A percentile compares a stretch with the other conserved stretches of the same genome.
Conservation (phyloP, 176 grass and related monocot genomes). For the Cenchrus purpureus region DNA sequence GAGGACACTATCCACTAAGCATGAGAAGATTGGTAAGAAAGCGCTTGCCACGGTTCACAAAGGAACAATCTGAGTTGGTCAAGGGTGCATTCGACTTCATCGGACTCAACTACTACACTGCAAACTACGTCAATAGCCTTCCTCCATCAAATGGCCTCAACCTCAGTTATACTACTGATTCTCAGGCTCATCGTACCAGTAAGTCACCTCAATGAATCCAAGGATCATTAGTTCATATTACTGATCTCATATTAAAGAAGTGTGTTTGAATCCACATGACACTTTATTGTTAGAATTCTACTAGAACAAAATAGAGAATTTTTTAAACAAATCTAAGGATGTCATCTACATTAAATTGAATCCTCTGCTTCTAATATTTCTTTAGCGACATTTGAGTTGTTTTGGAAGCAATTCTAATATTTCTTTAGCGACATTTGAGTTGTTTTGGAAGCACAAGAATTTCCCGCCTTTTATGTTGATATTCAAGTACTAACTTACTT, state of each 20-base stretch:
- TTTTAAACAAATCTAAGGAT: too few relatives aligned
- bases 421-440: too few relatives aligned
- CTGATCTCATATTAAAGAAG: background rate
- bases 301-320: too few relatives aligned
- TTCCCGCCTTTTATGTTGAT: background rate
- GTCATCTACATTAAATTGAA: too few relatives aligned
- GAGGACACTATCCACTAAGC: slow-evolving; percentile 48
- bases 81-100: slow-evolving; percentile 63
- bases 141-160: slow-evolving; percentile 48
- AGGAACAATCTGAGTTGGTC: slow-evolving; percentile 41
- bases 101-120: slow-evolving; percentile 60
- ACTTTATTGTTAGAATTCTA: too few relatives aligned
- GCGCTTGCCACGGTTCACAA: slow-evolving; percentile 48
- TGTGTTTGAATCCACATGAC: background rate
- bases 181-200: slow-evolving; percentile 44
- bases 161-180: slow-evolving; percentile 45
- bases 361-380: too few relatives aligned
- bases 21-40: slow-evolving; percentile 48
- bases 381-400: too few relatives aligned
- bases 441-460: too few relatives aligned
- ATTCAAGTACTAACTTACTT: background rate
- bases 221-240: background rate
- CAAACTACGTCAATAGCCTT: slow-evolving; percentile 39
- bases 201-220: background rate
- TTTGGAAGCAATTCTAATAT: too few relatives aligned